Evolutionary conservation across 2,329 filamentous ascomycete species (phyloP).

Genomic region (Stachybotrys elegans): DNA sequence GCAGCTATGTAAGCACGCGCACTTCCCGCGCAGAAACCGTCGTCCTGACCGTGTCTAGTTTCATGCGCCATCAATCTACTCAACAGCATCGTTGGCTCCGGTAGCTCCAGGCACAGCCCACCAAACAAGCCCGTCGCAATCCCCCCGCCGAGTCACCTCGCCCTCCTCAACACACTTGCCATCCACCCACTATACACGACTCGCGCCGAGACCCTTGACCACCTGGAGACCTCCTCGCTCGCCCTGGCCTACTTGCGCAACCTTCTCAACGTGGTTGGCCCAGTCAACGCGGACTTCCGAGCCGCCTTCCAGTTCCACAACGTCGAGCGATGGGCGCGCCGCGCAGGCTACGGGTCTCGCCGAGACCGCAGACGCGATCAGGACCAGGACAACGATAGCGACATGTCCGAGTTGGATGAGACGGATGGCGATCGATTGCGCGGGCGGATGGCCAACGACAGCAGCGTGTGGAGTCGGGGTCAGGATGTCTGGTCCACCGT

Average conservation of each 20-base stretch:
- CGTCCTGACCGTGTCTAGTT: conserved; percentile 16
- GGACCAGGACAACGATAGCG: conserved; percentile 37
- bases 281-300: conserved; percentile 63
- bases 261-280: conserved; percentile 60
- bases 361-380: no score
- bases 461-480: conserved; percentile 68
- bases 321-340: conserved; percentile 22
- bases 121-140: conserved; percentile 46
- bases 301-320: conserved; percentile 65
- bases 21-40: conserved; percentile 2
- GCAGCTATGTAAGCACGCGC: conserved; percentile 51
- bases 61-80: conserved; percentile 56
- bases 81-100: conserved; percentile 54
- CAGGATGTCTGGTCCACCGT: conserved; percentile 85
- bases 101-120: conserved; percentile 27
- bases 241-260: conserved; percentile 68
- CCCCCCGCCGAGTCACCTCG: conserved; percentile 68
- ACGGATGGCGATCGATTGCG: conserved; percentile 49
- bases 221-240: conserved; percentile 57
- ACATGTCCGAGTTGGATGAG: conserved; percentile 34
- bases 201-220: conserved; percentile 56
- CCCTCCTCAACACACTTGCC: conserved; percentile 74
- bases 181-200: conserved; percentile 78
- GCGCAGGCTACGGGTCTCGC: conserved; percentile 21
- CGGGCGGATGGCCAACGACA: conserved; percentile 55